Evolutionary conservation across 495 filamentous ascomycete species (phyloP).

Genomic region (Trichoderma parareesei): DNA sequence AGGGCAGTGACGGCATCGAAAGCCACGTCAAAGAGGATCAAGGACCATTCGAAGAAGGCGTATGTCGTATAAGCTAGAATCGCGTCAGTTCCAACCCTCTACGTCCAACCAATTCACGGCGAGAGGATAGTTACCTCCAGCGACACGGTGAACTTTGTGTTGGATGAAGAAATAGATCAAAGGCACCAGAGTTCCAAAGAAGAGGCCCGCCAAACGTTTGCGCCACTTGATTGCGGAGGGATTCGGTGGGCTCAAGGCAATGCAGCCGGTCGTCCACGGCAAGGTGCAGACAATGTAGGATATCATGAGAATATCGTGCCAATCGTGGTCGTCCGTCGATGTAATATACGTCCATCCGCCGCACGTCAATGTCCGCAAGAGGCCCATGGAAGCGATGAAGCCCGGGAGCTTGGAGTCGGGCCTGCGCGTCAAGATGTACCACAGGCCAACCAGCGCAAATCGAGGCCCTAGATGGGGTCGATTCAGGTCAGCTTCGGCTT

Average conservation of each 20-base stretch:
- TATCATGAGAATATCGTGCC: slow-evolving; percentile 99
- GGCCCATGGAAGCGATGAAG: slow-evolving; percentile 67
- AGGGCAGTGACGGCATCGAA: slow-evolving; percentile 96
- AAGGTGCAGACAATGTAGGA: slow-evolving; percentile 91
- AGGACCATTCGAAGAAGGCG: slow-evolving; percentile 94
- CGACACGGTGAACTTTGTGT: slow-evolving; percentile 90
- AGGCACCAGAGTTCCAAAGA: slow-evolving; percentile 86
- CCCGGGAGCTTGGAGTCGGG: slow-evolving; percentile 70
- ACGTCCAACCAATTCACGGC: background rate
- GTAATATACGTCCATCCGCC: slow-evolving; percentile 99
- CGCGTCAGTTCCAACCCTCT: background rate
- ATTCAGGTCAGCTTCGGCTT: background rate
- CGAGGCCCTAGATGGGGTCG: slow-evolving; percentile 54
- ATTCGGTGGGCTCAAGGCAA: slow-evolving; percentile 83
- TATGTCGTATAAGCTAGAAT: slow-evolving; percentile 89
- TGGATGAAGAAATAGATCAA: slow-evolving; percentile 97
- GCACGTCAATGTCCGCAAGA: slow-evolving; percentile 88
- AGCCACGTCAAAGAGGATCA: slow-evolving; percentile 89
- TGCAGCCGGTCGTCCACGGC: slow-evolving; percentile 90
- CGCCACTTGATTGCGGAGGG: slow-evolving; percentile 76
- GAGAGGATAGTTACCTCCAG: slow-evolving; percentile 61
- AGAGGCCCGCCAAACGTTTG: slow-evolving; percentile 72
- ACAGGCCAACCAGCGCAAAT: slow-evolving; percentile 84
- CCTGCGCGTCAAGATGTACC: slow-evolving; percentile 80
- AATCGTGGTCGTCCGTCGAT: slow-evolving; percentile 95